Evolutionary conservation across 2,329 filamentous ascomycete genomes (phyloP).

Genomic region (Cladosporium sp.): DNA sequence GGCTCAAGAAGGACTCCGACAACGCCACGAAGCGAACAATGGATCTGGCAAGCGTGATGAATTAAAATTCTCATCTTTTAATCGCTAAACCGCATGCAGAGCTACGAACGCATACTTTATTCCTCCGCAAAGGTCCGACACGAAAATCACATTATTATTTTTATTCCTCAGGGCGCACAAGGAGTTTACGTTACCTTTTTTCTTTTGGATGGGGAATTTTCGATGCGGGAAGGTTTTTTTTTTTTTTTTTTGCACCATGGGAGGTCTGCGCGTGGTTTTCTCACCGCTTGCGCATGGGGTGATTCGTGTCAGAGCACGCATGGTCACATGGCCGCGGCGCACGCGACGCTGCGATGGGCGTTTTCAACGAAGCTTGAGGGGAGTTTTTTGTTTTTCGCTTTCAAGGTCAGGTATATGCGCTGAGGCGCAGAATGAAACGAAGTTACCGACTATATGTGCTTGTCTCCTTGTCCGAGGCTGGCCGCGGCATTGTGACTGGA

Average conservation of each 20-base stretch:
- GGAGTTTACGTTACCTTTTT: not conserved
- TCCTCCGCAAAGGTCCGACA: not conserved
- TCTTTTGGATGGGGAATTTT: not conserved
- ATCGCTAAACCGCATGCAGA: not conserved
- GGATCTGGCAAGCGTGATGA: constrained; percentile 11
- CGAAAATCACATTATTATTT: not conserved
- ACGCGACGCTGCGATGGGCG: not conserved
- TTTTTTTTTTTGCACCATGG: not conserved
- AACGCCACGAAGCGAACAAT: not conserved
- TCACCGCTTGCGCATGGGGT: not conserved
- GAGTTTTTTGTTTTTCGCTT: not conserved
- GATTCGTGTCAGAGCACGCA: not conserved
- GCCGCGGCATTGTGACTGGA: too few relatives aligned
- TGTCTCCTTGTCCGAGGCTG: not conserved
- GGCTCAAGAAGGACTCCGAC: constrained; percentile 3
- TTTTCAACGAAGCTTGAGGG: not conserved
- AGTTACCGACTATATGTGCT: not conserved
- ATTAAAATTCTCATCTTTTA: not conserved
- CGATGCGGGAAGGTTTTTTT: not conserved
- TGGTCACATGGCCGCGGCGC: not conserved
- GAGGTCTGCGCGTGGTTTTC: not conserved
- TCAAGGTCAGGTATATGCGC: not conserved
- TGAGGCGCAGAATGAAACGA: not conserved
- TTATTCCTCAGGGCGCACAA: not conserved
- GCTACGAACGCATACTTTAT: not conserved